A percentile compares a stretch with the other conserved stretches of the same genome.
These are phyloP conservation scores for Aspergillus ellipticus DNA, from an alignment of 495 filamentous ascomycete species.

Conservation along the genomic window DNA sequence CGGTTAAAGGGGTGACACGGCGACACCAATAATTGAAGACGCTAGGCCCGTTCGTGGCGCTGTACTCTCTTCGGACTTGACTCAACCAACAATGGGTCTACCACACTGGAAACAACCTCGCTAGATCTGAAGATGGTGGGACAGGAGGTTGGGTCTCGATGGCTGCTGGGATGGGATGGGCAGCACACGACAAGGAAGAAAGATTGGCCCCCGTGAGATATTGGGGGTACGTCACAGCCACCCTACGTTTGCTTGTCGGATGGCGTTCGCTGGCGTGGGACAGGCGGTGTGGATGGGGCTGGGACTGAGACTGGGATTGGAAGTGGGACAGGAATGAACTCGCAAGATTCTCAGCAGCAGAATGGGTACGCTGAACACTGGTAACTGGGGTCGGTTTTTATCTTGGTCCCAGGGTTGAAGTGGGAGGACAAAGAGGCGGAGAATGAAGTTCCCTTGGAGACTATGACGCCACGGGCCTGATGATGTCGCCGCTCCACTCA, in stretches of 20 bases:
- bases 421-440: not conserved
- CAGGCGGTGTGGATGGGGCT: slow-evolving; percentile 1
- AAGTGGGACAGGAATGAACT: not conserved
- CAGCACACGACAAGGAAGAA: not conserved
- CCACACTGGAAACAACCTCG: not conserved
- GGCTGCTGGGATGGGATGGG: not conserved
- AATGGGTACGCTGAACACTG: too few relatives aligned
- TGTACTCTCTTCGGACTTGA: not conserved
- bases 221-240: slow-evolving; percentile 2
- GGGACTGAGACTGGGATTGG: not conserved
- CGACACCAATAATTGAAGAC: slow-evolving; percentile 3
- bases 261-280: not conserved
- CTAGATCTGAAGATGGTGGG: not conserved
- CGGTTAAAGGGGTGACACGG: not conserved
- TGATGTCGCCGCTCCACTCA: slow-evolving; percentile 36
- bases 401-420: not conserved
- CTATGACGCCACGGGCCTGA: slow-evolving; percentile 11
- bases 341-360: too few relatives aligned
- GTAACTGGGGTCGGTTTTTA: not conserved
- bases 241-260: not conserved
- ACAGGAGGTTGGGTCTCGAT: not conserved
- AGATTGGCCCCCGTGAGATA: not conserved
- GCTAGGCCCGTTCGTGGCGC: slow-evolving; percentile 5
- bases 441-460: slow-evolving; percentile 7
- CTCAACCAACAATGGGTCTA: not conserved